Percentiles rank a stretch among this genome's conserved stretches.
Conservation (phyloP, 768 basidiomycete genomes). For the Phanerodontia chrysosporium region DNA sequence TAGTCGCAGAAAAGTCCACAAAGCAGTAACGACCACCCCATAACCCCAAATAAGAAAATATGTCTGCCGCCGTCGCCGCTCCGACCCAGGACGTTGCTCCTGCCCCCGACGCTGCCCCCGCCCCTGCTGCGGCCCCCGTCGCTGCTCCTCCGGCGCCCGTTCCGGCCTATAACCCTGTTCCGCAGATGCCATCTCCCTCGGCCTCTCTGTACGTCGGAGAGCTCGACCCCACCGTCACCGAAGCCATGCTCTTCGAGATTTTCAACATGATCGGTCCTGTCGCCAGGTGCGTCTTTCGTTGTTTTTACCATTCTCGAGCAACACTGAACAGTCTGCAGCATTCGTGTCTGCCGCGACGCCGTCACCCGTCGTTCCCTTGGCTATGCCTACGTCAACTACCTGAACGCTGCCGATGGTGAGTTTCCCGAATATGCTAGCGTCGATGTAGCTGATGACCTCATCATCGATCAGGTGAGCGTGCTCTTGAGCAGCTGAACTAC, state of each 20-base stretch:
- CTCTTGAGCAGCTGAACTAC: conserved; percentile 98
- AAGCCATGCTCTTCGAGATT: conserved; percentile 99
- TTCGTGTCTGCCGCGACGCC: conserved; percentile 99
- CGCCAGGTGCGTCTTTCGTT: conserved; percentile 63
- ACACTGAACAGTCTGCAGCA: conserved; percentile 42
- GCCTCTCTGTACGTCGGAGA: conserved; percentile 99
- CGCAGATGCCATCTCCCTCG: conserved; percentile 64
- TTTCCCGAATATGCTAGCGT: conserved; percentile 9
- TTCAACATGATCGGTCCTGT: conserved; percentile 99
- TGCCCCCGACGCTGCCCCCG: conserved; percentile 49
- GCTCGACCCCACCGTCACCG: conserved; percentile 95
- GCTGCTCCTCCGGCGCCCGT: conserved; percentile 42
- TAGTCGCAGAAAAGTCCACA: conserved; percentile 77
- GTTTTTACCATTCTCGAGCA: background rate
- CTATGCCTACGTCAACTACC: conserved; percentile 99
- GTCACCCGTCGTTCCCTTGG: conserved; percentile 99
- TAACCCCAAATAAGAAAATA: conserved; percentile 30
- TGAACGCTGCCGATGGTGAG: conserved; percentile 89
- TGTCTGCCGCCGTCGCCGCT: conserved; percentile 33
- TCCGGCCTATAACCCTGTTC: conserved; percentile 53
- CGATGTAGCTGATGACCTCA: conserved; percentile 12
- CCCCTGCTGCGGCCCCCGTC: conserved; percentile 43
- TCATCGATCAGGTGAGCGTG: conserved; percentile 74
- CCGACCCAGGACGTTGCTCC: conserved; percentile 27
- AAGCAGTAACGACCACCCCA: conserved; percentile 89